Conservation (phyloP, 2,329 filamentous ascomycete species). For the Pseudocercospora pini-densiflorae region DNA sequence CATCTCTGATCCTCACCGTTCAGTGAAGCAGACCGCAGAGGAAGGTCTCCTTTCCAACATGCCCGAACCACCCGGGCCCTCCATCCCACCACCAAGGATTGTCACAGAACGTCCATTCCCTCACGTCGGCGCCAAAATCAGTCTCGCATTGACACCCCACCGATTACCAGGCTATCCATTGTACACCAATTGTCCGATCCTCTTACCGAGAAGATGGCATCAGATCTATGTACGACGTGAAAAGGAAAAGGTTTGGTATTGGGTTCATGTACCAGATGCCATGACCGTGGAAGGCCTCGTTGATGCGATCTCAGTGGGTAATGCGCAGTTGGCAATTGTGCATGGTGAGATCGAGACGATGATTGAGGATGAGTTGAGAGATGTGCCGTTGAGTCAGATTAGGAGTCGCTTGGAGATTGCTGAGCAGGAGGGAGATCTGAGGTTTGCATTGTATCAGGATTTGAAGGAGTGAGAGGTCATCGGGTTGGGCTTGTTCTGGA, state of each 20-base stretch:
- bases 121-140: background rate
- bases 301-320: background rate
- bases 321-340: background rate
- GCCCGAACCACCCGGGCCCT: background rate
- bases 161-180: background rate
- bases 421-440: background rate
- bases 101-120: background rate
- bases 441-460: background rate
- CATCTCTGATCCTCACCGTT: background rate
- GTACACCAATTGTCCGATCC: background rate
- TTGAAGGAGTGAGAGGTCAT: background rate
- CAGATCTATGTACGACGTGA: slow-evolving; percentile 4
- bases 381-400: background rate
- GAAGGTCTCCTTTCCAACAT: background rate
- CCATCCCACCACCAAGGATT: background rate
- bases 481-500: no score
- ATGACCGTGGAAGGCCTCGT: background rate
- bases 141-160: background rate
- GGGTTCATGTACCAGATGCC: background rate
- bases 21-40: background rate
- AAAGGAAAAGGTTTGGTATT: background rate
- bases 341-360: background rate
- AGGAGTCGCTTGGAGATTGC: background rate
- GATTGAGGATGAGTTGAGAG: background rate
- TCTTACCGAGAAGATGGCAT: background rate